Conservation (phyloP, 164 flowering plant species). For the Tetrastigma voinierianum region DNA sequence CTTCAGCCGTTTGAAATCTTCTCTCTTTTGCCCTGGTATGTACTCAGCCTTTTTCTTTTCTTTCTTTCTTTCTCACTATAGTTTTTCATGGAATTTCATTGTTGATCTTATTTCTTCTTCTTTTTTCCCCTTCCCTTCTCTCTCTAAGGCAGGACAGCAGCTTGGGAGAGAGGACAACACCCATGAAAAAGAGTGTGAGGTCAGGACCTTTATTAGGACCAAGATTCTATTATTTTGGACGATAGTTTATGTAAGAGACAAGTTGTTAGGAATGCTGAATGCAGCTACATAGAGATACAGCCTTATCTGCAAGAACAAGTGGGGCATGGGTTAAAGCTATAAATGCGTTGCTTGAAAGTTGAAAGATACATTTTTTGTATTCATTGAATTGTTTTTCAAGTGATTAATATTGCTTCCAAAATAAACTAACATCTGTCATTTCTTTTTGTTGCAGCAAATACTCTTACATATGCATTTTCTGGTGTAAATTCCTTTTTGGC, state of each 20-base stretch:
- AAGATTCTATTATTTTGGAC: no score
- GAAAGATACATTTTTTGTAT: slow-evolving; percentile 1
- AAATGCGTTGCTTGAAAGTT: background rate
- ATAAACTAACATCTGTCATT: background rate
- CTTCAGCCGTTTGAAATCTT: slow-evolving; percentile 14
- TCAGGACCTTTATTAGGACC: no score
- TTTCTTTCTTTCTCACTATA: no score
- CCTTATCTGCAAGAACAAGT: background rate
- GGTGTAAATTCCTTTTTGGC: no score
- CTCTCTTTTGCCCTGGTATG: slow-evolving; percentile 13
- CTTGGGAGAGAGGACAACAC: background rate
- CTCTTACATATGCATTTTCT: no score
- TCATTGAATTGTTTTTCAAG: background rate
- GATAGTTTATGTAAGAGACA: background rate
- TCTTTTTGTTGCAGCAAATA: no score
- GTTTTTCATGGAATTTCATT: no score
- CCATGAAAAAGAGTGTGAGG: background rate
- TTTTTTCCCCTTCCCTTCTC: background rate
- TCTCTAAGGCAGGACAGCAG: background rate
- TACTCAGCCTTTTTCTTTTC: background rate
- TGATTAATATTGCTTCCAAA: background rate
- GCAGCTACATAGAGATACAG: background rate
- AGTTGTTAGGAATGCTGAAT: background rate
- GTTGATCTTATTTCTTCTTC: no score
- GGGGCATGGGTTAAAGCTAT: background rate